These are phyloP conservation scores for Nicotiana sylvestris DNA, from an alignment of 257 asterid genomes.

Conservation along the genomic window DNA sequence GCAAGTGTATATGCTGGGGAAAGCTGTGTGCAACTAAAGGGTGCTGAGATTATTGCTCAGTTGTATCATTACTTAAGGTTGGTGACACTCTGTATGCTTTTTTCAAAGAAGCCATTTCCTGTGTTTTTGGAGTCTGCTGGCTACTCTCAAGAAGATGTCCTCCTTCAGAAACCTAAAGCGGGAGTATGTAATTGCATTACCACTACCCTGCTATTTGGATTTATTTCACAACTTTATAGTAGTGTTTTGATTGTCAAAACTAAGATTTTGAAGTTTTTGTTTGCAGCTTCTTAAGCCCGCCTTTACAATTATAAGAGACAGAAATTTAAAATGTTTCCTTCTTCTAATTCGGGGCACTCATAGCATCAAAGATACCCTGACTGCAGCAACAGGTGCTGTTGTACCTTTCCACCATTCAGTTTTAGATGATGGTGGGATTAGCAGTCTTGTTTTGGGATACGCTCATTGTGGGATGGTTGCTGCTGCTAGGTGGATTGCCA, in stretches of 20 bases:
- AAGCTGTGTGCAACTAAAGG: constrained; percentile 55
- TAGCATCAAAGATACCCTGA: constrained; percentile 77
- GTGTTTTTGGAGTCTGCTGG: constrained; percentile 66
- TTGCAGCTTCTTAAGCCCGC: constrained; percentile 85
- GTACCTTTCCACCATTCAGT: constrained; percentile 91
- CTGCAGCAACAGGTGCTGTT: constrained; percentile 85
- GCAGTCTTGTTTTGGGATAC: constrained; percentile 70
- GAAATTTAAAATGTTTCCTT: constrained; percentile 63
- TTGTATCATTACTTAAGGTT: constrained; percentile 59
- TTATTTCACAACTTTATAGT: constrained; percentile 5
- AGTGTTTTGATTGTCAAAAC: constrained; percentile 10
- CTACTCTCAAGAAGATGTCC: constrained; percentile 53
- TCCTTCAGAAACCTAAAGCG: constrained; percentile 83
- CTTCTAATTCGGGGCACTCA: constrained; percentile 88
- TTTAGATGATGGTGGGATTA: constrained; percentile 69
- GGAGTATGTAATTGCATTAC: constrained; percentile 44
- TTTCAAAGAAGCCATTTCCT: constrained; percentile 77
- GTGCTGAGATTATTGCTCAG: constrained; percentile 50
- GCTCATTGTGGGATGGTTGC: constrained; percentile 97
- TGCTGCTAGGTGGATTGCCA: constrained; percentile 91
- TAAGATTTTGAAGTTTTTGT: constrained; percentile 11
- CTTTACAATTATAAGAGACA: constrained; percentile 64
- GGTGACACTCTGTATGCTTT: constrained; percentile 62
- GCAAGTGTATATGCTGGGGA: constrained; percentile 77
- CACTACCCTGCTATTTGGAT: background rate